A percentile compares a stretch with the other conserved stretches of the same genome.
Evolutionary conservation across 352 stramenopile species (phyloP).

Genomic region (Phytophthora sp.): DNA sequence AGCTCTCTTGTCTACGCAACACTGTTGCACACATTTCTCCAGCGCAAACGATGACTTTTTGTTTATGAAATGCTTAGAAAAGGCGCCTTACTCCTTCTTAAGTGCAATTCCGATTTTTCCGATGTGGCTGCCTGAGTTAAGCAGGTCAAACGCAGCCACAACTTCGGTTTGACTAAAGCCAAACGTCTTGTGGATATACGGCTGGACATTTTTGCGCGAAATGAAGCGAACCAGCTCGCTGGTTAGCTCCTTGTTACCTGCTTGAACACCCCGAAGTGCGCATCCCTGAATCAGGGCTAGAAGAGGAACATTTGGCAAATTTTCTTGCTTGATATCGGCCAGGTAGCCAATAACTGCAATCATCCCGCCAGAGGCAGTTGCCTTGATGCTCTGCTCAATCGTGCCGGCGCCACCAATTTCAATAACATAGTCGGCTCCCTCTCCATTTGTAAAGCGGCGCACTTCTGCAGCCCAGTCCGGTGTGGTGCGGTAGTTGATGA

Average conservation of each 20-base stretch:
- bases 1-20: no score
- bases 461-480: constrained; percentile 38
- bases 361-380: constrained; percentile 31
- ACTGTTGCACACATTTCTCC: no score
- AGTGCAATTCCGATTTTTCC: constrained; percentile 34
- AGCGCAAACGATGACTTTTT: no score
- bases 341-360: constrained; percentile 37
- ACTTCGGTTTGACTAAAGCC: constrained; percentile 19
- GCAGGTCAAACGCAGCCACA: constrained; percentile 18
- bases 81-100: no score
- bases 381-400: constrained; percentile 40
- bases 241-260: constrained; percentile 29
- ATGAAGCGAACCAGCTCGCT: constrained; percentile 30
- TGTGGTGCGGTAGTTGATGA: constrained; percentile 41
- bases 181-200: constrained; percentile 34
- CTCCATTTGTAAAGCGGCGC: constrained; percentile 21
- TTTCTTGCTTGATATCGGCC: constrained; percentile 27
- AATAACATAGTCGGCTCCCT: constrained; percentile 39
- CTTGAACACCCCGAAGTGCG: constrained; percentile 29
- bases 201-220: constrained; percentile 21
- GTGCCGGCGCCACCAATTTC: constrained; percentile 43
- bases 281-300: constrained; percentile 26
- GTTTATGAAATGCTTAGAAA: no score
- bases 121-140: no score
- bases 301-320: constrained; percentile 39